Base-by-base conservation (phyloP, 768 basidiomycete genomes). In the Dendrothele bispora region DNA sequence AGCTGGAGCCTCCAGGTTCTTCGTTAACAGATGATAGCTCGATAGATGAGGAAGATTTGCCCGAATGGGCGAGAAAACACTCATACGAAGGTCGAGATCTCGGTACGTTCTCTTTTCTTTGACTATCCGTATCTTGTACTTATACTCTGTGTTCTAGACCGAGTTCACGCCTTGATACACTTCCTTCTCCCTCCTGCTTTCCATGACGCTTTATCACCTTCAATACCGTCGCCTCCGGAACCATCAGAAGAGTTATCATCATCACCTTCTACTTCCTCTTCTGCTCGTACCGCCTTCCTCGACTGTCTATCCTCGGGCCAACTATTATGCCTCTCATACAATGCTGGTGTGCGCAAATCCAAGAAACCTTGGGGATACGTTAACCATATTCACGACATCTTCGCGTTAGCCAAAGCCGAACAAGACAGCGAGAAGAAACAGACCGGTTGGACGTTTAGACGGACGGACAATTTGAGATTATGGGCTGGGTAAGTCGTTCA, bases 321-420 rank as follows among this genome's bases (percentile, higher is more conserved):
- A 57, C 65, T 91, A 7, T 77, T 95, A 11, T 95, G 92, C 56
- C 62, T 74, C 2, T 84, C 88, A 0, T 93, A 92, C 68, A 95
- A 95, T 63, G 65, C 78, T 10, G 86, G 82, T 24, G 86, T 95
- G 0, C 80, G 93, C 21, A 79, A 82, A 49, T 92, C 90, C 7
- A 81, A 80, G 39, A 82, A 86, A 54, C 89, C 90, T 0, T 95
- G 91, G 91, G 93, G 92, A 1, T 95, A 85, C 64, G 86, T 95
- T 48, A 87, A 78, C 51, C 67, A 75, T 34, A 82, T 95, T 15
- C 93, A 95, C 57, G 89, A 91, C 57, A 83, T 95, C 38, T 63
- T 83, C 17, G 71, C 77, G 3, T 77, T 91, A 14, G 88, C 90
- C 60, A 69, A 66, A 45, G 73, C 75, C 1, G 70, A 70, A 6